Conservation (phyloP, 2,329 filamentous ascomycete species). For the Aspergillus luchuensis region DNA sequence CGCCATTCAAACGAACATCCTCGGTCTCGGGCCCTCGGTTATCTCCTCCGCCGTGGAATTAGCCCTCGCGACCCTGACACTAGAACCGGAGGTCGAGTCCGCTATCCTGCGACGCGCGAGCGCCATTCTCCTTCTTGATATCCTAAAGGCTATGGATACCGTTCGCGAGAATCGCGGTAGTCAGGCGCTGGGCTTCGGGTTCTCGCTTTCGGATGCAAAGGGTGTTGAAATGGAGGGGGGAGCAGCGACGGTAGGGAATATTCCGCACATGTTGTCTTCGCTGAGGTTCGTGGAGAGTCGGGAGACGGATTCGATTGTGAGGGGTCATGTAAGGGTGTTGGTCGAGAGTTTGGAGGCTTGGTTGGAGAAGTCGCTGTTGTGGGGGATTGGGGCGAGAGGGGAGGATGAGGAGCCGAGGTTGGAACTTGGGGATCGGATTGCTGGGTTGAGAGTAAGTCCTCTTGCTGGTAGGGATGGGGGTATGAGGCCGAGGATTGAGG, state of each 20-base stretch:
- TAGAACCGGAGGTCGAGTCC: conserved; percentile 40
- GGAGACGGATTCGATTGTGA: conserved; percentile 43
- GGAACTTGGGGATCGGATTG: conserved; percentile 41
- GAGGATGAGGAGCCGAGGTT: conserved; percentile 29
- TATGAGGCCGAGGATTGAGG: conserved; percentile 41
- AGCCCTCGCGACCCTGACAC: conserved; percentile 41
- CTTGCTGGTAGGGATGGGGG: conserved; percentile 25
- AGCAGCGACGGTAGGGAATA: conserved; percentile 38
- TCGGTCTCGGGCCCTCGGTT: conserved; percentile 39
- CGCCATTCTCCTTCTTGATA: conserved; percentile 43
- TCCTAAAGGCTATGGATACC: conserved; percentile 43
- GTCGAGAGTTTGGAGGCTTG: conserved; percentile 47
- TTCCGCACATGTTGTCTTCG: conserved; percentile 41
- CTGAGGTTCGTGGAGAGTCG: conserved; percentile 40
- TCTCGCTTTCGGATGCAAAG: conserved; percentile 36
- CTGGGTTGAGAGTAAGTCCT: conserved; percentile 42
- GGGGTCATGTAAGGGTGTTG: conserved; percentile 43
- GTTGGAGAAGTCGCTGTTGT: conserved; percentile 46
- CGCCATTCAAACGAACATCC: conserved; percentile 43
- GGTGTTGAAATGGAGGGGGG: conserved; percentile 7
- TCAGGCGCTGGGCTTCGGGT: conserved; percentile 41
- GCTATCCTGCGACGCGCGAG: conserved; percentile 48
- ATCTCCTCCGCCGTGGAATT: conserved; percentile 43
- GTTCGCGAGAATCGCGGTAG: conserved; percentile 34
- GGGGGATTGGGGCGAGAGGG: conserved; percentile 36